Evolutionary conservation across 768 basidiomycete genomes (phyloP), one percentile per base, ranked within the genome.

Genomic region (Hygrophorus pudorinus): DNA sequence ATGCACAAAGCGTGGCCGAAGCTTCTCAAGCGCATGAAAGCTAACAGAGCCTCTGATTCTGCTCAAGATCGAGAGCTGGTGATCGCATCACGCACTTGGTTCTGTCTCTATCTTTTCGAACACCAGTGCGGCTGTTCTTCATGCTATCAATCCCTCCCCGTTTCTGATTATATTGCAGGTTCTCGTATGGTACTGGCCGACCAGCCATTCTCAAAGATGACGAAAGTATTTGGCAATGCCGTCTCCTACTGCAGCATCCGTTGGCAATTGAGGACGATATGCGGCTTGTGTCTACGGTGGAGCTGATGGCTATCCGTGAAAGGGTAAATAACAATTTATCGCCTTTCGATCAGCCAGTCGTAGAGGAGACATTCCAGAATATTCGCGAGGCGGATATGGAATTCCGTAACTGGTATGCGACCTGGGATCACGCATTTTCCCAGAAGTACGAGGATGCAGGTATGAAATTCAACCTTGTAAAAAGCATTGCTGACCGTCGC

Each of bases 101-200:
- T 96, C 58, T 90, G 89, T 55, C 69, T 93, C 12, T 93, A 91
- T 58, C 75, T 94, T 30, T 90, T 93, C 57, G 92, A 94, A 57
- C 90, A 93, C 59, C 91, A 94, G 87, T 91, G 54, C 52, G 85
- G 75, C 17, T 17, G 29, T 16, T 43, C 13, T 42, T 37, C 44
- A 34, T 14, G 11, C 3, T 12, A 28, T 40, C 12, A 9, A 49
- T n/a, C 41, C 21, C n/a, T 9, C 11, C 10, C 29, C 17, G 17
- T 40, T 21, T 2, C 13, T 13, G 38, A 21, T 13, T 40, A 27
- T 27, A 37, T 36, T 18, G n/a, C 51, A 94, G 91, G 56, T 73
- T 97, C 62, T 93, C 91, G 0, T 97, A 93, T 53, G 93, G 92
- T 3, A 94, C 87, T 32, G 92, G 92, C 8, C 82, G 92, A 29